Evolutionary conservation across 129 eudicot genomes (phyloP).

Genomic region (Tagetes patula): DNA sequence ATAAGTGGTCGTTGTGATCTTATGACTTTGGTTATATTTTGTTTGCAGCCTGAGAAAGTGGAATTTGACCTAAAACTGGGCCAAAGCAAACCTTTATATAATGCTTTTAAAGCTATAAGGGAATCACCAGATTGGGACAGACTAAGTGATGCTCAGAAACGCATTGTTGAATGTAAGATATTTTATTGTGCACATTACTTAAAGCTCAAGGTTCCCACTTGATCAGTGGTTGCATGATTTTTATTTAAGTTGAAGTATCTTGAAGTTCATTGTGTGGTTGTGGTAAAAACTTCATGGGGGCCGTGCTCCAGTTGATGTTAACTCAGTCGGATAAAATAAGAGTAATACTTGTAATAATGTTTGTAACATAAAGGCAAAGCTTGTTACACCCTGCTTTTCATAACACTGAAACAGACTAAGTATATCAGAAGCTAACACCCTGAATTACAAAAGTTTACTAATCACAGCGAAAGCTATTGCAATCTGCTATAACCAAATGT

Average conservation of each 20-base stretch:
- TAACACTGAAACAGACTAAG: background rate
- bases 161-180: slow-evolving; percentile 84
- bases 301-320: background rate
- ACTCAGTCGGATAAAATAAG: background rate
- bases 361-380: background rate
- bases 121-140: slow-evolving; percentile 78
- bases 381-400: background rate
- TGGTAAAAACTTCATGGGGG: background rate
- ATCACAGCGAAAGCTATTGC: background rate
- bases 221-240: background rate
- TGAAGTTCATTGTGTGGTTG: slow-evolving; percentile 7
- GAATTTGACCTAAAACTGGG: slow-evolving; percentile 80
- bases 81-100: slow-evolving; percentile 89
- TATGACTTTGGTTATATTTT: slow-evolving; percentile 18
- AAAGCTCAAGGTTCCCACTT: background rate
- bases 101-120: slow-evolving; percentile 82
- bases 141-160: slow-evolving; percentile 80
- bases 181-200: background rate
- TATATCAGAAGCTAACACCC: background rate
- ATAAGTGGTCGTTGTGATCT: background rate
- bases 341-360: background rate
- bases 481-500: background rate
- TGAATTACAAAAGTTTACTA: slow-evolving; percentile 1
- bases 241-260: background rate
- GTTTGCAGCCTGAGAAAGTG: slow-evolving; percentile 90